These are phyloP conservation scores for Phtheirospermum japonicum DNA, from an alignment of 257 asterid species.

Conservation along the genomic window DNA sequence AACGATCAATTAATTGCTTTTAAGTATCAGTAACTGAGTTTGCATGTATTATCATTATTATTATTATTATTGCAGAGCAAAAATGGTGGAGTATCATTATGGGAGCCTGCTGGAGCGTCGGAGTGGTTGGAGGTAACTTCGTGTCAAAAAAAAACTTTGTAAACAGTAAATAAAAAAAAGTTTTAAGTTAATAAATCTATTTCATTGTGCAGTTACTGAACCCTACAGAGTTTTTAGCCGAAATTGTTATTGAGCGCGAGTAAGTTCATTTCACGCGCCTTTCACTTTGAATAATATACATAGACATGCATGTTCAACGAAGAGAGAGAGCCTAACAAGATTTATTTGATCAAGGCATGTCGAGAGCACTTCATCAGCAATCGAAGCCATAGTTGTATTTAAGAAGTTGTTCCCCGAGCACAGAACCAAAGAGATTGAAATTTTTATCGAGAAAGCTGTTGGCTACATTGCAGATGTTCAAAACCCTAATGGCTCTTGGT, in stretches of 20 bases:
- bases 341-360: conserved; percentile 45
- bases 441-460: conserved; percentile 39
- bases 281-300: too few relatives aligned
- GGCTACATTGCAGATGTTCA: conserved; percentile 54
- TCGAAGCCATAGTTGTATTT: conserved; percentile 62
- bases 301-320: too few relatives aligned
- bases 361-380: conserved; percentile 72
- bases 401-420: conserved; percentile 54
- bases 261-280: too few relatives aligned
- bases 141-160: too few relatives aligned
- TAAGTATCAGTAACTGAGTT: too few relatives aligned
- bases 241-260: conserved; percentile 68
- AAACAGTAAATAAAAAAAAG: too few relatives aligned
- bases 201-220: conserved; percentile 49
- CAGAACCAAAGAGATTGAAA: conserved; percentile 52
- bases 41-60: too few relatives aligned
- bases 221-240: conserved; percentile 70
- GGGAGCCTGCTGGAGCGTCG: conserved; percentile 91
- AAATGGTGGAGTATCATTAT: conserved; percentile 82
- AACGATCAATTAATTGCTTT: too few relatives aligned
- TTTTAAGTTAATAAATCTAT: too few relatives aligned
- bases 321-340: too few relatives aligned
- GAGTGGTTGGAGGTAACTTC: conserved; percentile 69
- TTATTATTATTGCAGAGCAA: conserved; percentile 54
- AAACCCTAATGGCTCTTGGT: too few relatives aligned